Evolutionary conservation across 106 monocot genomes (phyloP).

Genomic region (Dioscorea alata): DNA sequence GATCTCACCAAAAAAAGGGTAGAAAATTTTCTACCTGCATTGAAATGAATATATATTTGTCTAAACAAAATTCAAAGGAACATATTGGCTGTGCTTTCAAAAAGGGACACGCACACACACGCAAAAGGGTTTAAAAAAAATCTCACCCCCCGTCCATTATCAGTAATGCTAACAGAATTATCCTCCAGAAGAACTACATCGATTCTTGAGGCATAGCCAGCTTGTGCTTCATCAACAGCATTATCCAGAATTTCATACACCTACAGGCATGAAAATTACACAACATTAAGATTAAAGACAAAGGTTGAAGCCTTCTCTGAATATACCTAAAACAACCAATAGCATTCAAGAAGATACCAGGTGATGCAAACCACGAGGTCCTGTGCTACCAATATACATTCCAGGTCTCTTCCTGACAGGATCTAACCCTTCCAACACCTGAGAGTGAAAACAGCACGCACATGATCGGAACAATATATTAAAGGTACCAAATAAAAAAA

Average conservation of each 20-base stretch:
- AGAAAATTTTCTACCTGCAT: no score
- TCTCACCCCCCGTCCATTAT: conserved; percentile 96
- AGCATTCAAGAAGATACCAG: conserved; percentile 39
- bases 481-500: neutral
- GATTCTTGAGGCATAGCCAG: conserved; percentile 78
- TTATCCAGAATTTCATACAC: conserved; percentile 97
- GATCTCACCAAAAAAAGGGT: neutral
- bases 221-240: conserved; percentile 97
- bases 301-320: neutral
- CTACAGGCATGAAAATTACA: conserved; percentile 22
- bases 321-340: neutral
- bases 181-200: conserved; percentile 81
- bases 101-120: no score
- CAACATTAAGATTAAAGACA: conserved; percentile 7
- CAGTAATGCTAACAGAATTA: conserved; percentile 80
- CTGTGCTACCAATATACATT: conserved; percentile 99
- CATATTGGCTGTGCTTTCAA: no score
- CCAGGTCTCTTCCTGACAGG: conserved; percentile 98
- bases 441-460: neutral
- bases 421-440: conserved; percentile 97
- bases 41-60: no score
- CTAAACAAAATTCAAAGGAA: no score
- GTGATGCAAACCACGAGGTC: conserved; percentile 94
- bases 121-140: neutral
- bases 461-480: neutral